Percentiles rank a stretch among this genome's conserved stretches.
Evolutionary conservation across 768 basidiomycete species (phyloP).

Genomic region (Tulasnella sp.): DNA sequence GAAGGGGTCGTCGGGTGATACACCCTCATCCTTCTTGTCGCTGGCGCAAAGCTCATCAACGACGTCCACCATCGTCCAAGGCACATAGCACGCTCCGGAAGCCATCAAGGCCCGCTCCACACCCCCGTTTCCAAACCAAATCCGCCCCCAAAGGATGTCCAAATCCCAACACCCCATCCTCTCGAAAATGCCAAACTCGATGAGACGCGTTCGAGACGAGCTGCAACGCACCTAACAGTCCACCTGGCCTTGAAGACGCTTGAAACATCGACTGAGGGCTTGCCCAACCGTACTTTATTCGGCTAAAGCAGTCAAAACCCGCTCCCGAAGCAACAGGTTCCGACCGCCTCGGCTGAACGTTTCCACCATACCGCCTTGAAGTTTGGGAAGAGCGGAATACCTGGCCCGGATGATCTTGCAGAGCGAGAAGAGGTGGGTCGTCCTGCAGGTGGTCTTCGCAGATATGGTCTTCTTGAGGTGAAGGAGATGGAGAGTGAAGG

Average conservation of each 20-base stretch:
- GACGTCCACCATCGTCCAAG: neutral
- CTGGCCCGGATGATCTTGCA: neutral
- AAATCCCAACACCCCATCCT: constrained; percentile 6
- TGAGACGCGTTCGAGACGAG: neutral
- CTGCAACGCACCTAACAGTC: neutral
- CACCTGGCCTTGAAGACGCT: neutral
- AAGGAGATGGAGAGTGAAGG: constrained; percentile 15
- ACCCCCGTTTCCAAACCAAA: neutral
- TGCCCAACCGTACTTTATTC: constrained; percentile 15
- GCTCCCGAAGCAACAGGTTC: constrained; percentile 2
- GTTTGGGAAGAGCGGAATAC: neutral
- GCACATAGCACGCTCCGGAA: neutral
- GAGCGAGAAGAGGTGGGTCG: neutral
- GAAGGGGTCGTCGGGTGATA: constrained; percentile 3
- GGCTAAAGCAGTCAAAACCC: constrained; percentile 8
- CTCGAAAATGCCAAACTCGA: neutral
- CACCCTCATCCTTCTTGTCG: constrained; percentile 16
- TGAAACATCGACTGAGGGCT: neutral
- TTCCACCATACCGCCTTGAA: constrained; percentile 5
- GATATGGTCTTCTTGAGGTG: constrained; percentile 1
- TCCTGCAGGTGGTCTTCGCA: constrained; percentile 5
- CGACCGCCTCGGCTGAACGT: constrained; percentile 1
- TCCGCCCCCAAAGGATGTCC: neutral
- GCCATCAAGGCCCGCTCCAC: constrained; percentile 1
- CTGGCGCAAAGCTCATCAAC: neutral